phyloP scores from a whole-genome alignment of 75 land plant species.

The Sequoia sempervirens region DNA sequence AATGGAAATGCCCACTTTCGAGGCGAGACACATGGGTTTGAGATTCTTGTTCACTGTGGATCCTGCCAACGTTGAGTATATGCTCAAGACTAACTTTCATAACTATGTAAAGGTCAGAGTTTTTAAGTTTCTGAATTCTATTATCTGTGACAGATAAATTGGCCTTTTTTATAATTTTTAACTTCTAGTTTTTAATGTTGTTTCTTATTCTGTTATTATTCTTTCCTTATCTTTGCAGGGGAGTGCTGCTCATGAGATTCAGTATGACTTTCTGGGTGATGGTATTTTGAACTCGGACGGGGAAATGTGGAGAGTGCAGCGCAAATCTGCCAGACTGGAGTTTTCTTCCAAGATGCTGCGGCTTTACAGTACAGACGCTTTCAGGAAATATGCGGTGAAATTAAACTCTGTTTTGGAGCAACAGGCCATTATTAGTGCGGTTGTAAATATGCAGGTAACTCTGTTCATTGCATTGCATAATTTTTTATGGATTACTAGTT shows the following conservation, averaged over 20 bases:
- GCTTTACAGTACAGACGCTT: constrained; percentile 8
- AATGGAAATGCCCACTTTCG: not conserved
- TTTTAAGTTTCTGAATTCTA: not conserved
- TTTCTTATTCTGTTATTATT: too few species aligned
- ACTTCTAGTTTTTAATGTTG: too few species aligned
- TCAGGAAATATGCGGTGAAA: constrained; percentile 14
- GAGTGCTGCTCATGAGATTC: not conserved
- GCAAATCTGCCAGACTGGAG: constrained; percentile 31
- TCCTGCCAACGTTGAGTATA: constrained; percentile 17
- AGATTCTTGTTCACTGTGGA: constrained; percentile 14
- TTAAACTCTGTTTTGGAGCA: constrained; percentile 2
- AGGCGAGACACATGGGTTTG: not conserved
- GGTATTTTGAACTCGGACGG: constrained; percentile 36
- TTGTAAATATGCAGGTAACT: constrained; percentile 11
- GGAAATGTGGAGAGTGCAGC: constrained; percentile 23
- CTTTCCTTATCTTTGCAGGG: not conserved
- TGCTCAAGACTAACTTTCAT: constrained; percentile 26
- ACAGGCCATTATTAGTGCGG: not conserved
- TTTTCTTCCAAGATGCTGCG: constrained; percentile 26
- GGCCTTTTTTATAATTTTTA: not conserved
- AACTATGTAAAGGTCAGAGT: constrained; percentile 17
- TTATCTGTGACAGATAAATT: not conserved
- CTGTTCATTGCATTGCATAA: not conserved
- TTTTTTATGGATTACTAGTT: not conserved
- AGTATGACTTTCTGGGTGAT: constrained; percentile 21